Conservation (phyloP, 495 filamentous ascomycete genomes). For the Xylaria curta region DNA sequence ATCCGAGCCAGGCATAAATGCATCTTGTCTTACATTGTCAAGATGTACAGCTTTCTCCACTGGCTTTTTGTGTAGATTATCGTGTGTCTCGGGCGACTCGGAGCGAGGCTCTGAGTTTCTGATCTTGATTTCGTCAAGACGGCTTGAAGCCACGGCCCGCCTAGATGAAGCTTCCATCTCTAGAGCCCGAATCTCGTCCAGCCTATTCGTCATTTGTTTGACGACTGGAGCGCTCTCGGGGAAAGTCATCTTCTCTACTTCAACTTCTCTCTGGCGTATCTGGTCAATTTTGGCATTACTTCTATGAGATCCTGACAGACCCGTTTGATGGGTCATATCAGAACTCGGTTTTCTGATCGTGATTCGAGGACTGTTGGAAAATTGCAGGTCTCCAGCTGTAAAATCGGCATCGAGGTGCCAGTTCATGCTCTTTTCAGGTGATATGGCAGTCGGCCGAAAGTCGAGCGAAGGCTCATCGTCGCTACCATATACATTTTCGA, state of each 20-base stretch:
- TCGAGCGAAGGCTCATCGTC: conserved; percentile 42
- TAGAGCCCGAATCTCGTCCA: conserved; percentile 62
- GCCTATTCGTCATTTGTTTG: conserved; percentile 42
- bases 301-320: conserved; percentile 24
- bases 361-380: conserved; percentile 66
- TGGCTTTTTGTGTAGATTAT: conserved; percentile 20
- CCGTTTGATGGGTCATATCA: conserved; percentile 14
- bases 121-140: conserved; percentile 64
- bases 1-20: conserved; percentile 43
- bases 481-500: conserved; percentile 50
- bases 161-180: conserved; percentile 66
- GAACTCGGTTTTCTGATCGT: conserved; percentile 28
- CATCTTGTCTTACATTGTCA: conserved; percentile 31
- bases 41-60: conserved; percentile 20
- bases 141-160: conserved; percentile 63
- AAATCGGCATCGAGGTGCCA: conserved; percentile 69
- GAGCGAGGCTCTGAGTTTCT: conserved; percentile 52
- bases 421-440: conserved; percentile 56
- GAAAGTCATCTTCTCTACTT: conserved; percentile 36
- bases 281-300: conserved; percentile 50
- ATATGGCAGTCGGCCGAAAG: conserved; percentile 47
- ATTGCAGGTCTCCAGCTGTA: conserved; percentile 65
- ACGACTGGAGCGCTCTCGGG: conserved; percentile 22
- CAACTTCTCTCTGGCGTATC: conserved; percentile 49
- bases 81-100: conserved; percentile 35